Evolutionary conservation across 176 grass and related monocot genomes (phyloP).

Genomic region (Echinochloa phyllopogon): DNA sequence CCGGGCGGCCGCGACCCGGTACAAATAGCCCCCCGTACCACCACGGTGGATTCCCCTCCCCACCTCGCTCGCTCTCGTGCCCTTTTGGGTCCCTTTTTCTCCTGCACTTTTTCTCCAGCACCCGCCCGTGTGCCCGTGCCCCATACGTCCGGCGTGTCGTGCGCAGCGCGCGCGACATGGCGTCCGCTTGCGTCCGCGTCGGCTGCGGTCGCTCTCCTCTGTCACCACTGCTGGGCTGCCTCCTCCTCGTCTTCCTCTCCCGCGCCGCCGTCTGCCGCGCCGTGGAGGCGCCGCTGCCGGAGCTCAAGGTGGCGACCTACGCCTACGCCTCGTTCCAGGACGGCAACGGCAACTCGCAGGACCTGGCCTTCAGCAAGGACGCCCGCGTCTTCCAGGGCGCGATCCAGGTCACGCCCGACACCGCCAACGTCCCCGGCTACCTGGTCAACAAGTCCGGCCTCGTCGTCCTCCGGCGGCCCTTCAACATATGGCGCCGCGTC

Average conservation of each 20-base stretch:
- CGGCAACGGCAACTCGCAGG: not conserved
- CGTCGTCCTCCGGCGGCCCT: constrained; percentile 38
- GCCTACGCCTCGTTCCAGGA: constrained; percentile 32
- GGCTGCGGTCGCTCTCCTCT: constrained; percentile 19
- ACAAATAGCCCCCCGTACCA: not conserved
- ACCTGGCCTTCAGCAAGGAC: not conserved
- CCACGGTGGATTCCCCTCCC: not conserved
- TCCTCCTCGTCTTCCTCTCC: not conserved
- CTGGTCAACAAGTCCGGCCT: constrained; percentile 54
- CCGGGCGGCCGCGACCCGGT: too few species aligned
- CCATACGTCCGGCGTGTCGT: too few species aligned
- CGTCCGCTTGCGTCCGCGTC: not conserved
- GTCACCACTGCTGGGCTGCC: not conserved
- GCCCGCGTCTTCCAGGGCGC: constrained; percentile 47
- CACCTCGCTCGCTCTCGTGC: not conserved
- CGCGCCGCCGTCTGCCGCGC: not conserved
- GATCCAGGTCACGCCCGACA: constrained; percentile 64
- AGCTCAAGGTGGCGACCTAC: not conserved
- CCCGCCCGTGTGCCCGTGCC: not conserved
- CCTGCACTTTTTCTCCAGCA: not conserved
- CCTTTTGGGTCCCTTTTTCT: not conserved
- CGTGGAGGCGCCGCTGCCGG: not conserved
- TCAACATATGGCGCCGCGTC: constrained; percentile 50
- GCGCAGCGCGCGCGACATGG: constrained; percentile 32
- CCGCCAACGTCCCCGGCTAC: not conserved